Base-by-base conservation (phyloP, 106 monocot species). In the Alisma plantagoaquatica region DNA sequence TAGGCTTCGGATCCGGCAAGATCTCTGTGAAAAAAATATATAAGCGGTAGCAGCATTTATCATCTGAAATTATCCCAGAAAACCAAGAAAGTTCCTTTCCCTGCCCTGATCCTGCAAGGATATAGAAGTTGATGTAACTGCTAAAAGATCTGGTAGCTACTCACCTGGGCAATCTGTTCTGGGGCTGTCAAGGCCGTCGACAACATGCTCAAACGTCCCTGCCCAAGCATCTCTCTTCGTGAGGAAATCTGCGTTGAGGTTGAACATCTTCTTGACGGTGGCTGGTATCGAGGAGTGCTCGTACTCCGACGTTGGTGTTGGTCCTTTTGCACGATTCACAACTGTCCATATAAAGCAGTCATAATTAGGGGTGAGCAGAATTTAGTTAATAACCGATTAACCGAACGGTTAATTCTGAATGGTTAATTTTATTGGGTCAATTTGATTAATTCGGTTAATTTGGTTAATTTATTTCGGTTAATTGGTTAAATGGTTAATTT, bases 251-350 rank as follows among this genome's bases (percentile, higher is more conserved):
- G 91, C 77, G 28, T 32, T 64, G 33, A 85, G 80, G 23, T 81
- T 77, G 64, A 77, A 85, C 17, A 85, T 41, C 67, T 81, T 85
- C 71, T 84, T 84, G 23, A 85, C 45, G 19, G 84, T 91, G 33
- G 90, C 90, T 11, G 90, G 77, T 46, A 91, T 77, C 25, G 90
- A 91, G 8, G 90, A 91, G 51, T 91, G 90, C 60, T 91, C 84
- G 16, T 52, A 91, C 51, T 91, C 84, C 1, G 84, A 90, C 31
- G 26, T 83, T 3, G 28, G 32, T 20, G 38, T 75, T 9, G 91
- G 91, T 23, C 91, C 84, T 0, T 49, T 57, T 1, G 91, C 75
- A 10, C 53, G 69, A 15, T 56, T 70, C 16, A 82, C 67, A 16
- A 87, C 87, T 78, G 71, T 61, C 55, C 4, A 33, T 11, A 35